Evolutionary conservation across 345 rosid species (phyloP), one percentile per base, ranked within the genome.

Genomic region (Turritis glabra): DNA sequence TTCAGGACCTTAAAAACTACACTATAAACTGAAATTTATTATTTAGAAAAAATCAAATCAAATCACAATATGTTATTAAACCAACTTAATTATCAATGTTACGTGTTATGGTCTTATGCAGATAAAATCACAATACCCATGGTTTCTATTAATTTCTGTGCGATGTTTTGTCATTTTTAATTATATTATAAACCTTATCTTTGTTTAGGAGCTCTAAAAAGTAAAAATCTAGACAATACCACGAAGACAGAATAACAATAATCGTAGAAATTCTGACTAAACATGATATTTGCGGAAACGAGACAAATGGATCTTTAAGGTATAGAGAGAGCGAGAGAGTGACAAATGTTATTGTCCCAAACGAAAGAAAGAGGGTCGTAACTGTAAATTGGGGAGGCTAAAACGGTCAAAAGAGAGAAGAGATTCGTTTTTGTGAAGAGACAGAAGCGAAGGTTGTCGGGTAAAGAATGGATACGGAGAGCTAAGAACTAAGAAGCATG

Each of bases 371-470:
- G 19, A 58, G 60, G 46, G 60, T 67, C 7, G 57, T 11, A 67
- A 21, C 1, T 26, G 73, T 29, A 58, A 59, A 64, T n/a, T 2
- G 3, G 27, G 30, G 25, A 19, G 47, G 61, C 15, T 23, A 47
- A 38, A 37, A 40, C 29, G 74, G 80, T 76, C 75, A 76, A 69
- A 76, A 69, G 33, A 62, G 75, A 44, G 65, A 69, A 76, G 56
- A 76, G 75, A 76, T 69, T 69, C 65, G 80, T 68, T 75, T 10
- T 23, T 5, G 17, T 40, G 46, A 40, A 40, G 46, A 40, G 46
- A 40, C 80, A 54, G 75, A 68, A 69, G 52, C 58, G 70, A 71
- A 69, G 59, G 35, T 63, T 76, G 80, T 76, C 80, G 80, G 75
- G 52, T 69, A 53, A 62, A 69, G 75, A 61, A 27, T 48, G 26